These are phyloP conservation scores for Pinus albicaulis DNA, from an alignment of 75 land plant genomes.

Conservation along the genomic window DNA sequence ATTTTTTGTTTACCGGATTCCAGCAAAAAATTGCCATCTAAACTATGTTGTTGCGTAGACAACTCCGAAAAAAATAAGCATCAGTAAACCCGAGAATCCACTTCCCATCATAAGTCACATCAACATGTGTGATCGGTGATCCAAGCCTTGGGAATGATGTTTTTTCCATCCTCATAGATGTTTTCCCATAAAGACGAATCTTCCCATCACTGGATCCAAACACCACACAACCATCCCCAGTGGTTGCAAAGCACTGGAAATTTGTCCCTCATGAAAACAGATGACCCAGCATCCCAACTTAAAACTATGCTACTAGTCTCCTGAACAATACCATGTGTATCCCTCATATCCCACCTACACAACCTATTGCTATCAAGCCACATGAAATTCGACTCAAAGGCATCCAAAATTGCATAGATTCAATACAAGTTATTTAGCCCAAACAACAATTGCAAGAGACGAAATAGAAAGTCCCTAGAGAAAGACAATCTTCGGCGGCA, in stretches of 20 bases:
- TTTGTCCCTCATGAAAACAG: constrained; percentile 96
- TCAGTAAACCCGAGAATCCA: constrained; percentile 98
- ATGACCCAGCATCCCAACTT: constrained; percentile 28
- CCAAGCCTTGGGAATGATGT: constrained; percentile 98
- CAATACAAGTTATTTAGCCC: neutral
- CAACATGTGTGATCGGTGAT: constrained; percentile 95
- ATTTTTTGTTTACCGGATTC: too few species aligned
- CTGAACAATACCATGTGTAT: too few species aligned
- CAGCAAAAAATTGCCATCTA: too few species aligned
- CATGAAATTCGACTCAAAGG: too few species aligned
- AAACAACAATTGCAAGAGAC: neutral
- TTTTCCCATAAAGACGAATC: constrained; percentile 81
- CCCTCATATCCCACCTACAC: too few species aligned
- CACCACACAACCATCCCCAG: constrained; percentile 96
- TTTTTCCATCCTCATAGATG: constrained; percentile 94
- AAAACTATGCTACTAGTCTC: too few species aligned
- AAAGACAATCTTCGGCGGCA: neutral
- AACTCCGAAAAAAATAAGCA: too few species aligned
- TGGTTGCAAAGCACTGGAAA: constrained; percentile 94
- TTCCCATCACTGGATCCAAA: constrained; percentile 99
- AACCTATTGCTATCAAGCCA: too few species aligned
- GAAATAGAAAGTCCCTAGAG: neutral
- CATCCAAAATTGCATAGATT: neutral
- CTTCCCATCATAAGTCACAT: constrained; percentile 98
- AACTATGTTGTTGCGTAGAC: too few species aligned